Conservation (phyloP, 2,329 filamentous ascomycete species). For the Graphiopsis chlorocephala region DNA sequence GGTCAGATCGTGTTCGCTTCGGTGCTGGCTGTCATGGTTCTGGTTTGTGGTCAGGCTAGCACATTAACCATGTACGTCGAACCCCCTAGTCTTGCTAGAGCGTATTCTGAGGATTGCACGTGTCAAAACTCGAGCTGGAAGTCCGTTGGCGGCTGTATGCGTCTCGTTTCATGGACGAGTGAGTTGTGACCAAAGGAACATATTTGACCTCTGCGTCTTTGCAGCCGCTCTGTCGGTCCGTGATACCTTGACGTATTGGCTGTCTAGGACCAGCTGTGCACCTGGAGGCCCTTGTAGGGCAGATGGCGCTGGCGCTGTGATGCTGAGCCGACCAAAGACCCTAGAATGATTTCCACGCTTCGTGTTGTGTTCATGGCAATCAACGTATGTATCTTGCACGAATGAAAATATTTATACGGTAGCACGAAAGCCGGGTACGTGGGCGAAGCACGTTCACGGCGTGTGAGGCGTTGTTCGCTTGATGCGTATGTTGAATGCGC, state of each 20-base stretch:
- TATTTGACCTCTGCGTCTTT: neutral
- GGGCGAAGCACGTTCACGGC: constrained; percentile 8
- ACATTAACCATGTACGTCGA: neutral
- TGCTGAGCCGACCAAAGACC: neutral
- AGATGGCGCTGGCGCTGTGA: neutral
- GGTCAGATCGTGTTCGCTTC: neutral
- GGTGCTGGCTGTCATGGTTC: neutral
- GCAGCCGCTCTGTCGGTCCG: constrained; percentile 4
- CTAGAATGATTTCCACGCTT: neutral
- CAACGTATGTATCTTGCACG: neutral
- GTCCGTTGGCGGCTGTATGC: neutral
- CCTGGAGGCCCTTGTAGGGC: neutral
- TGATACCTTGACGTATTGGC: neutral
- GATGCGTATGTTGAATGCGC: neutral
- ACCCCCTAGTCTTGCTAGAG: neutral
- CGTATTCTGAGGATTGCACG: neutral
- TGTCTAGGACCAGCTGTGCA: neutral
- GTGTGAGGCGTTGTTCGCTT: neutral
- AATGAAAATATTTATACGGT: neutral
- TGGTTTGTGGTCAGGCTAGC: neutral
- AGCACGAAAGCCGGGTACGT: neutral
- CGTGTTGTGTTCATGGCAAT: neutral
- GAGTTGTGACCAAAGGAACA: neutral
- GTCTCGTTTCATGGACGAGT: neutral
- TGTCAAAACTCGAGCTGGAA: neutral